Percentiles rank a stretch among this genome's conserved stretches.
These are phyloP conservation scores for Psilocybe cubensis DNA, from an alignment of 768 basidiomycete species.

Conservation along the genomic window DNA sequence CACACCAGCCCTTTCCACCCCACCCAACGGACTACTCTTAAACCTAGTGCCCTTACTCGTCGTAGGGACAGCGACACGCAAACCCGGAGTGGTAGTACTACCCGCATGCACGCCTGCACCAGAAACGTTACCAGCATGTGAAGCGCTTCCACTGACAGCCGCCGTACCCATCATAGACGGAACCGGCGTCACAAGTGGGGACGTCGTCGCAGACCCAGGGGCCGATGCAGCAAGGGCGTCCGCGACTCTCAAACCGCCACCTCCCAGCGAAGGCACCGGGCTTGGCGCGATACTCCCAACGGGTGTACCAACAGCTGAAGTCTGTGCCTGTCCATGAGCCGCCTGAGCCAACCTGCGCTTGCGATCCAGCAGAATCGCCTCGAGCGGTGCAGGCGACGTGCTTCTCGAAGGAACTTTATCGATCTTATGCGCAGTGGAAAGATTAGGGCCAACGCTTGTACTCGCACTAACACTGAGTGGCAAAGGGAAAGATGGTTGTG, in stretches of 20 bases:
- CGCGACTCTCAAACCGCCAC: not conserved
- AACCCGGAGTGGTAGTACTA: too few species aligned
- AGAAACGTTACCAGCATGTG: not conserved
- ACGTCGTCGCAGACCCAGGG: not conserved
- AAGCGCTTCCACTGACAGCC: not conserved
- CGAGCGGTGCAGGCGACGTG: constrained; percentile 58
- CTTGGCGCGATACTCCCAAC: constrained; percentile 8
- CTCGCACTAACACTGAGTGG: not conserved
- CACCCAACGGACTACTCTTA: constrained; percentile 73
- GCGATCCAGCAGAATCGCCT: constrained; percentile 69
- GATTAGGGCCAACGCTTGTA: not conserved
- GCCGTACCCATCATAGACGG: not conserved
- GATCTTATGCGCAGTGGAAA: not conserved
- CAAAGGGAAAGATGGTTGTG: not conserved
- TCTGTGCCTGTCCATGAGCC: constrained; percentile 15
- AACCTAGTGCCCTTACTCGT: constrained; percentile 58
- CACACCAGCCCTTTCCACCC: constrained; percentile 40
- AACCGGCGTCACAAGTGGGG: not conserved
- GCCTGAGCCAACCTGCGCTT: constrained; percentile 51
- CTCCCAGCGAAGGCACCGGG: constrained; percentile 3
- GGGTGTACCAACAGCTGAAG: not conserved
- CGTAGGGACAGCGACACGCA: constrained; percentile 9
- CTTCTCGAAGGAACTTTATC: constrained; percentile 13
- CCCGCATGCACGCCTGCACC: constrained; percentile 2
- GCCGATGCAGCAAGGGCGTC: not conserved